Base-by-base conservation (phyloP, 202 grass and related monocot species). In the Panicum virgatum region DNA sequence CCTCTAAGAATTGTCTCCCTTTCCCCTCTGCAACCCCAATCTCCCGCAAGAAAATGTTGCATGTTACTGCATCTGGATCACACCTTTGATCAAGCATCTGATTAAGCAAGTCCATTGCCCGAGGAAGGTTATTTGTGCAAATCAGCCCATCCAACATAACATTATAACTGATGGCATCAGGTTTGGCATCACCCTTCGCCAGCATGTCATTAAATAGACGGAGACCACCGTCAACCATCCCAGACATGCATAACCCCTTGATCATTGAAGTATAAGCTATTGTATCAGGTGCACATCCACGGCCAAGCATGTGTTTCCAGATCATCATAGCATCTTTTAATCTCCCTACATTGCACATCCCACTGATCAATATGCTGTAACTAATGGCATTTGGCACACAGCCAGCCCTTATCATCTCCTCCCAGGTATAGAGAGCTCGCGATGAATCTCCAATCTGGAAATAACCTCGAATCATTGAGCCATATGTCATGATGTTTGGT, bases 301-400 rank as follows among this genome's bases (percentile, higher is more conserved):
- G 66, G 30, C 20, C 77, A 68, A 93, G 73, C 96, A 98, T 98
- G 77, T 90, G 69, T 85, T 96, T 98, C 96, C 96, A 98, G 29
- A 95, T 85, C 92, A 96, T 98, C 96, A 96, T 91, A 62, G 90
- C 89, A 64, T 98, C 88, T 83, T 96, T 95, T 36, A 94, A 78
- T 90, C 65, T 91, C 40, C 96, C 92, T 20, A 85, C 57, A 72
- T 87, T 86, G 52, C 92, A 98, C 29, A 98, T 68, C 34, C 92
- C 92, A 58, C 69, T 88, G 80, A 98, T 95, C 69, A 93, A 78
- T 64, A 98, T 91, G 80, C 96, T 98, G 53, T 93, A 98, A 65
- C 84, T 85, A 15, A 98, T 78, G 40, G 73, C 77, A 72, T 85
- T 95, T 61, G 96, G 96, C 38, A 69, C 8, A 26, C 81, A 88